A percentile compares a stretch with the other conserved stretches of the same genome.
Conservation (phyloP, 306 rosid genomes). For the Prosopis cineraria region DNA sequence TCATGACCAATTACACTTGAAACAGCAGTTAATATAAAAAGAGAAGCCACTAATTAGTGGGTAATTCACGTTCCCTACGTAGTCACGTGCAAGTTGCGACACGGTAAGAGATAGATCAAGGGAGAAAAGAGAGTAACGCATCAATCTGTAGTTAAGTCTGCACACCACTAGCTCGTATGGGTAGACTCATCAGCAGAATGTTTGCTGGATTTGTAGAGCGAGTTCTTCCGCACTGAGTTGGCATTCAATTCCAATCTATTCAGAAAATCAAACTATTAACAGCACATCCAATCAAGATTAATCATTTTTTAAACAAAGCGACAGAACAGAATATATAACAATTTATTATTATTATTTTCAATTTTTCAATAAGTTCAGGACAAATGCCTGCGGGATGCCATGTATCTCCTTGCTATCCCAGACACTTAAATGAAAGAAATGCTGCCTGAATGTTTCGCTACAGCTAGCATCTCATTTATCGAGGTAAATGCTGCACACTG, state of each 20-base stretch:
- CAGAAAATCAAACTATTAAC: constrained; percentile 16
- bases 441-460: not conserved
- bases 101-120: not conserved
- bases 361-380: not conserved
- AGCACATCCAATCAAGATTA: constrained; percentile 33
- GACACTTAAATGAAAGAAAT: not conserved
- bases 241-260: constrained; percentile 94
- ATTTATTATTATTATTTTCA: not conserved
- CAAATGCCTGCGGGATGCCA: constrained; percentile 8
- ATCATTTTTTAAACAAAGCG: constrained; percentile 10
- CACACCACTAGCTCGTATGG: constrained; percentile 23
- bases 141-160: constrained; percentile 7
- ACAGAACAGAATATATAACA: not conserved
- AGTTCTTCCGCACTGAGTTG: constrained; percentile 97
- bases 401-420: not conserved
- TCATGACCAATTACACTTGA: constrained; percentile 28
- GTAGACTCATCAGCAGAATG: constrained; percentile 58
- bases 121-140: not conserved
- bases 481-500: not conserved
- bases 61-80: constrained; percentile 34
- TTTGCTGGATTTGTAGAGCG: constrained; percentile 93
- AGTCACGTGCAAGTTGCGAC: not conserved
- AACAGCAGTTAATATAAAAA: not conserved
- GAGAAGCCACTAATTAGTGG: constrained; percentile 32
- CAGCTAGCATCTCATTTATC: constrained; percentile 20